These are phyloP conservation scores for Cicer chorassanicum DNA, from an alignment of 306 rosid species.

Conservation along the genomic window DNA sequence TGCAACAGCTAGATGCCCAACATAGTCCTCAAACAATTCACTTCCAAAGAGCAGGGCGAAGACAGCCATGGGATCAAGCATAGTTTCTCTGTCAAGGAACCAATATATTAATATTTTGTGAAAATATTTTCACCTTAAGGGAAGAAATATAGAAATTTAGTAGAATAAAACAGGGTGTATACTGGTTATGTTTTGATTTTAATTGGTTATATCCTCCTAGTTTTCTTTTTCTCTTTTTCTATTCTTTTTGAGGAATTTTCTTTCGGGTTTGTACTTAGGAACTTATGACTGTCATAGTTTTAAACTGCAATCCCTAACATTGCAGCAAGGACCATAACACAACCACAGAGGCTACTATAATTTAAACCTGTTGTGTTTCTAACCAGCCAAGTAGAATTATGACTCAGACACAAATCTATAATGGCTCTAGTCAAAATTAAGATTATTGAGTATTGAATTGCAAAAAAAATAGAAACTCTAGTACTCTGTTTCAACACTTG, in stretches of 20 bases:
- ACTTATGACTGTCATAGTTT: not conserved
- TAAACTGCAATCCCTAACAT: not conserved
- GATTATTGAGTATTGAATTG: not conserved
- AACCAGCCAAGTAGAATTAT: not conserved
- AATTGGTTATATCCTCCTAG: not conserved
- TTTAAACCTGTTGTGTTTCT: not conserved
- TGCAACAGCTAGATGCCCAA: slow-evolving; percentile 90
- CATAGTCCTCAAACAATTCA: slow-evolving; percentile 88
- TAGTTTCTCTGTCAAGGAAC: slow-evolving; percentile 70
- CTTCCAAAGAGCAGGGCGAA: slow-evolving; percentile 91
- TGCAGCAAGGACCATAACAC: not conserved
- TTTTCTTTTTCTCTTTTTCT: not conserved
- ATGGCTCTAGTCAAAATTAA: not conserved
- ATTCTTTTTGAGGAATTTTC: slow-evolving; percentile 3
- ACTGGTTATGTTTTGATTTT: slow-evolving; percentile 10
- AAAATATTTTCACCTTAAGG: slow-evolving; percentile 5
- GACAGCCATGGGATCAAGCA: slow-evolving; percentile 91
- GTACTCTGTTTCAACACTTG: not conserved
- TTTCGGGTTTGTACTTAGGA: not conserved
- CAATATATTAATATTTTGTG: slow-evolving; percentile 14
- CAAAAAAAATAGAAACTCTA: not conserved
- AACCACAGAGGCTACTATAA: not conserved
- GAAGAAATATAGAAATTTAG: not conserved
- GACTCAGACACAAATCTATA: slow-evolving; percentile 2
- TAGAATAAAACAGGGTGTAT: not conserved